These are phyloP conservation scores for Penicillium occitanis DNA, from an alignment of 2,329 filamentous ascomycete genomes.

Conservation along the genomic window DNA sequence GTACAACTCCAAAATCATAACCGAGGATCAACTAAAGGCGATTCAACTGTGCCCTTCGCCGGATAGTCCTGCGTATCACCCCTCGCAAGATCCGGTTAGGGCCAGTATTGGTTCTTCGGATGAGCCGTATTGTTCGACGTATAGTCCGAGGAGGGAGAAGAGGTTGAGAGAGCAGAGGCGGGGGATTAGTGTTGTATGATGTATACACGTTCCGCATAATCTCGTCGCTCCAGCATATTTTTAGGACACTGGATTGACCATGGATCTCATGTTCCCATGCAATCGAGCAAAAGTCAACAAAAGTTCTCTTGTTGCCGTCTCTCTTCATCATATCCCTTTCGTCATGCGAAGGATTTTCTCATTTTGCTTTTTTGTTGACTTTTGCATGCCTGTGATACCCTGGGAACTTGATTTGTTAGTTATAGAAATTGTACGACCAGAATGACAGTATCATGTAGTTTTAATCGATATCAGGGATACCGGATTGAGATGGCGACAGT, in stretches of 20 bases:
- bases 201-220: neutral
- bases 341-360: neutral
- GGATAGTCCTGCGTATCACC: conserved; percentile 39
- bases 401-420: neutral
- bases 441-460: neutral
- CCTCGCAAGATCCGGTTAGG: conserved; percentile 37
- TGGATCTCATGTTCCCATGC: neutral
- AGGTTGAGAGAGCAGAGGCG: conserved; percentile 37
- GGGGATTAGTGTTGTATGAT: conserved; percentile 36
- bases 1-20: conserved; percentile 44
- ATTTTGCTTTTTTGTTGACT: neutral
- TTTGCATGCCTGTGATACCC: conserved; percentile 13
- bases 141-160: conserved; percentile 41
- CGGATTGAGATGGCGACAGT: neutral
- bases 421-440: neutral
- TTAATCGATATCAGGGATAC: neutral
- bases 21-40: conserved; percentile 44
- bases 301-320: neutral
- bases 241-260: neutral
- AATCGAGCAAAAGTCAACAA: conserved; percentile 2
- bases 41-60: conserved; percentile 43
- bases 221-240: neutral
- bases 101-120: conserved; percentile 40
- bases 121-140: conserved; percentile 42
- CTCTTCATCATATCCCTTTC: neutral